phyloP scores from a whole-genome alignment of 495 filamentous ascomycete genomes.

The Neurospora africana region DNA sequence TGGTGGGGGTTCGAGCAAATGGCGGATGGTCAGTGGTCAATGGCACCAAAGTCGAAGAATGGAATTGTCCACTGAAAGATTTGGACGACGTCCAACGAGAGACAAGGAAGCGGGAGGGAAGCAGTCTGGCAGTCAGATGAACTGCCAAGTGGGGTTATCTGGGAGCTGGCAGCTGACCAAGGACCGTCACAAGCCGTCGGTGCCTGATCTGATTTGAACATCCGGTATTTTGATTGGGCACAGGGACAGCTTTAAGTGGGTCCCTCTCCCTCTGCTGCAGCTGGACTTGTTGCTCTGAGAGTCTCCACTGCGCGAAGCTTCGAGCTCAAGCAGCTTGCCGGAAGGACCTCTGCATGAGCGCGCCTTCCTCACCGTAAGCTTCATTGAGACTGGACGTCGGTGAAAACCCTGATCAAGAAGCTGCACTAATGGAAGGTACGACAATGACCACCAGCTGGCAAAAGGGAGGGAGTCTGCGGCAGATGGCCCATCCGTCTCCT shows the following conservation, averaged over 20 bases:
- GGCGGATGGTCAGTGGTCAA: background rate
- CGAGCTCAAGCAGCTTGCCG: background rate
- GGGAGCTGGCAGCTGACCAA: background rate
- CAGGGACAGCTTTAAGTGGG: background rate
- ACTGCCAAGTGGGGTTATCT: background rate
- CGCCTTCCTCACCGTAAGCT: background rate
- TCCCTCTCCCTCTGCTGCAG: background rate
- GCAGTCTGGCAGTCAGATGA: background rate
- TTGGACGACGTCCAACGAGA: background rate
- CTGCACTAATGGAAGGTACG: background rate
- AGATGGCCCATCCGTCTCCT: background rate
- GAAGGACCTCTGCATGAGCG: background rate
- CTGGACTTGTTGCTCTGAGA: background rate
- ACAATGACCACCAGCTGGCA: background rate
- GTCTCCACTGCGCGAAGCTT: background rate
- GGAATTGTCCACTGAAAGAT: background rate
- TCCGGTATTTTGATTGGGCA: background rate
- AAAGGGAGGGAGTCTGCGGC: background rate
- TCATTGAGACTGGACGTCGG: too few relatives aligned
- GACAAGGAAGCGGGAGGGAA: background rate
- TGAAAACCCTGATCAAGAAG: background rate
- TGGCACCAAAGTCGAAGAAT: background rate
- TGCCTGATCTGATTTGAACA: background rate
- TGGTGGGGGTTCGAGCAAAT: background rate
- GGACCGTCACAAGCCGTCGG: background rate